Conservation (phyloP, 2,329 filamentous ascomycete species). For the Fusarium beomiforme region DNA sequence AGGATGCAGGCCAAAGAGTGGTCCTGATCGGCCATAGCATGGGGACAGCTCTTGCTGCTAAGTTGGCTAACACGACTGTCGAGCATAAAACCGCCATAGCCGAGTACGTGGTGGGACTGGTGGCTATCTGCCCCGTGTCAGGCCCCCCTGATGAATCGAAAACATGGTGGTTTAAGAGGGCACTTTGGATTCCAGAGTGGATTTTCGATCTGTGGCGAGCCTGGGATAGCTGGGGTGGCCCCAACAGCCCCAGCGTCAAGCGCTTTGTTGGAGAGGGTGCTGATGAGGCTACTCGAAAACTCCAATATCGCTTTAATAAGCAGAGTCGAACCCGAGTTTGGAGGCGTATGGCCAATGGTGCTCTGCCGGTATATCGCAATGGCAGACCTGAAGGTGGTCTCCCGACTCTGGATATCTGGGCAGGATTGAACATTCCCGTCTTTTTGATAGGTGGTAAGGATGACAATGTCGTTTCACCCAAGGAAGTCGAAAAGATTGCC, state of each 20-base stretch:
- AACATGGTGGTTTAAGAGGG: constrained; percentile 57
- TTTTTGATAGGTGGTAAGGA: constrained; percentile 81
- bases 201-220: constrained; percentile 80
- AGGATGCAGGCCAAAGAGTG: constrained; percentile 72
- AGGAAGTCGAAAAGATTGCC: constrained; percentile 75
- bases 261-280: constrained; percentile 78
- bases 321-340: constrained; percentile 87
- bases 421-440: constrained; percentile 75
- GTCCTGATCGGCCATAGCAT: constrained; percentile 90
- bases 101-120: constrained; percentile 75
- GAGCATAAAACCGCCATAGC: constrained; percentile 63
- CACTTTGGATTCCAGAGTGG: constrained; percentile 75
- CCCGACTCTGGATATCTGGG: constrained; percentile 77
- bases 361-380: constrained; percentile 68
- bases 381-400: constrained; percentile 69
- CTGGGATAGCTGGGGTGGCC: constrained; percentile 83
- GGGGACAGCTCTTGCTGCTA: constrained; percentile 81
- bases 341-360: constrained; percentile 81
- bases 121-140: constrained; percentile 84
- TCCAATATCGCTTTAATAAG: constrained; percentile 80
- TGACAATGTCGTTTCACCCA: constrained; percentile 79
- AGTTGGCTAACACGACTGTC: constrained; percentile 64
- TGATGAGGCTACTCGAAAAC: constrained; percentile 70
- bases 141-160: constrained; percentile 65
- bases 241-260: constrained; percentile 79